These are phyloP conservation scores for Chlorella variabilis DNA, from an alignment of 163 green algal species.

Conservation along the genomic window DNA sequence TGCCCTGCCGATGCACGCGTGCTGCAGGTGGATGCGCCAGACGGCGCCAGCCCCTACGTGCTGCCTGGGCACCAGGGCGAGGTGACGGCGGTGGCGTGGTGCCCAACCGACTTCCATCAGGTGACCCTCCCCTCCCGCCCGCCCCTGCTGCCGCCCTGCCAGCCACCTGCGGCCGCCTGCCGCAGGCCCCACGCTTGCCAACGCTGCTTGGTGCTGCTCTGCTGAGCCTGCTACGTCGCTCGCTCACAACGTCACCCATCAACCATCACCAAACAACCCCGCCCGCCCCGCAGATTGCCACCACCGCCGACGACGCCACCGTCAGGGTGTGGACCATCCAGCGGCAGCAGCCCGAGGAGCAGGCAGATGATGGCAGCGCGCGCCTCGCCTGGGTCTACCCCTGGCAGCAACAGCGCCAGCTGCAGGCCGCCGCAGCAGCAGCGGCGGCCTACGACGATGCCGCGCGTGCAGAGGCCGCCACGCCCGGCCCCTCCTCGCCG, in stretches of 20 bases:
- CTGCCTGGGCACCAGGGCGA: constrained; percentile 70
- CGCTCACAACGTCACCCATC: not conserved
- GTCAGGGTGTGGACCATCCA: constrained; percentile 61
- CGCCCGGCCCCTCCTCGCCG: too few relatives aligned
- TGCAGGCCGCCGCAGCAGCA: not conserved
- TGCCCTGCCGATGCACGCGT: too few relatives aligned
- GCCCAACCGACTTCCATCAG: constrained; percentile 48
- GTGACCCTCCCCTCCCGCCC: not conserved
- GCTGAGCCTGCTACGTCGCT: not conserved
- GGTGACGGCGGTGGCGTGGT: constrained; percentile 82
- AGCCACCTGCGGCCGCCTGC: too few relatives aligned
- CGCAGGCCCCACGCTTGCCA: too few relatives aligned
- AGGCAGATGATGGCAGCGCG: not conserved
- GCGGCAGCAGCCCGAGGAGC: constrained; percentile 41
- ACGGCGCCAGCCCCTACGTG: constrained; percentile 37
- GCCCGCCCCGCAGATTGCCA: constrained; percentile 43
- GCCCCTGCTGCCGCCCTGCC: too few relatives aligned
- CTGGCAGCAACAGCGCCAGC: constrained; percentile 9
- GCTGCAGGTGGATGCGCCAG: constrained; percentile 52
- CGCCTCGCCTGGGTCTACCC: not conserved
- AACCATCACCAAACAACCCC: not conserved
- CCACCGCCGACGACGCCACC: constrained; percentile 53
- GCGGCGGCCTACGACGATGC: not conserved
- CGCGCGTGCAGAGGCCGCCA: too few relatives aligned
- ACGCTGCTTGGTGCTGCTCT: not conserved